phyloP scores from a whole-genome alignment of 371 early-diverging fungal species.

The Blakeslea trispora region DNA sequence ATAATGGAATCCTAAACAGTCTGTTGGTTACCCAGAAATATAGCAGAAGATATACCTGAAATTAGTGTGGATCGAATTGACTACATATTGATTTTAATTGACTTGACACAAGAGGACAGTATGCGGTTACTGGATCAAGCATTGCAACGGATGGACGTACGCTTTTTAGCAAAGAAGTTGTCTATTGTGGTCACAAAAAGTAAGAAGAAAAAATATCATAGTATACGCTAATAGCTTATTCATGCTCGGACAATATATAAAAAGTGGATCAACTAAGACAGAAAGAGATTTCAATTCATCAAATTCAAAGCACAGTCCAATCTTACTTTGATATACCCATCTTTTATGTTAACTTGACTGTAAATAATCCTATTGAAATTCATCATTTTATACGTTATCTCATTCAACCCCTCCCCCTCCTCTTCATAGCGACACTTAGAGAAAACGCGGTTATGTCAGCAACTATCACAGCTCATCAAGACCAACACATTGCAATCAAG shows the following conservation, averaged over 20 bases:
- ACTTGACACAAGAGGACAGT: slow-evolving; percentile 32
- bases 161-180: slow-evolving; percentile 23
- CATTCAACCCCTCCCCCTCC: no score
- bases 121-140: slow-evolving; percentile 11
- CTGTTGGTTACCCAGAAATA: slow-evolving; percentile 16
- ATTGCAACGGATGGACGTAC: slow-evolving; percentile 15
- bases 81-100: slow-evolving; percentile 33
- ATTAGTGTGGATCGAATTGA: slow-evolving; percentile 21
- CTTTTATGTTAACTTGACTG: slow-evolving; percentile 29
- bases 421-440: slow-evolving; percentile 14
- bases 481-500: not conserved
- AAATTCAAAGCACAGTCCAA: slow-evolving; percentile 7
- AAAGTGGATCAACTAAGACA: slow-evolving; percentile 25
- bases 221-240: no score
- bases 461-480: slow-evolving; percentile 15
- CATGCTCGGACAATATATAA: no score
- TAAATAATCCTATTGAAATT: no score
- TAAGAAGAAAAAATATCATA: no score
- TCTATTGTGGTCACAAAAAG: slow-evolving; percentile 40
- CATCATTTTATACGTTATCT: no score
- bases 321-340: slow-evolving; percentile 18
- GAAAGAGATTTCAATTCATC: slow-evolving; percentile 21
- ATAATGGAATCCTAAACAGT: not conserved
- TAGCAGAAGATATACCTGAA: slow-evolving; percentile 21
- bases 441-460: slow-evolving; percentile 5